phyloP scores from a whole-genome alignment of 2,329 filamentous ascomycete genomes.

The Tolypocladium pustulatum region DNA sequence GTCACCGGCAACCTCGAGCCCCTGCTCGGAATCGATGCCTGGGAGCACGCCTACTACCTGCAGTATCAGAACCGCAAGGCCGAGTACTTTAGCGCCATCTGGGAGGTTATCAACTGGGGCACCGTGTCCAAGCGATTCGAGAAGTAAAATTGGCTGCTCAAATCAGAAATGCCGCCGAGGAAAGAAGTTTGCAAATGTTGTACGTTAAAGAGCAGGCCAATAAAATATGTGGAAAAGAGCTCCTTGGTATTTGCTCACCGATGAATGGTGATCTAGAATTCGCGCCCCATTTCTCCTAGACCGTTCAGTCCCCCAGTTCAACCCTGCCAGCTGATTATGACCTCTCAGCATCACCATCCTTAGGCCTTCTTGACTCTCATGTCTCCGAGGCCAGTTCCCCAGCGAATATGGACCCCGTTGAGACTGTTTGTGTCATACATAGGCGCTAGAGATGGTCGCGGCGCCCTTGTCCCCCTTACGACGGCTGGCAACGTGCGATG shows the following conservation, averaged over 20 bases:
- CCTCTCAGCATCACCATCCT: background rate
- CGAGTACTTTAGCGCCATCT: slow-evolving; percentile 88
- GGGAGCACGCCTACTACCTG: slow-evolving; percentile 94
- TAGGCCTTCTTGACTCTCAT: background rate
- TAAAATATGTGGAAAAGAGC: slow-evolving; percentile 4
- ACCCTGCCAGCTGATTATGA: background rate
- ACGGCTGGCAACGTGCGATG: slow-evolving; percentile 15
- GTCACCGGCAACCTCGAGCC: slow-evolving; percentile 75
- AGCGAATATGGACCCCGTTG: background rate
- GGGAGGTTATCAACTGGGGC: slow-evolving; percentile 96
- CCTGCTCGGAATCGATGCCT: slow-evolving; percentile 82
- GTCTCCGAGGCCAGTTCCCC: background rate
- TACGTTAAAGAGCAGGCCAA: background rate
- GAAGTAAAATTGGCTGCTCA: slow-evolving; percentile 21
- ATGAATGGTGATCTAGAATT: background rate
- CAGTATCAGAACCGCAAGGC: slow-evolving; percentile 97
- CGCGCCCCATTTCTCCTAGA: background rate
- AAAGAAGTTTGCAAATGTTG: background rate
- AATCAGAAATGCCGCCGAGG: background rate
- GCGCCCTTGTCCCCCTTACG: slow-evolving; percentile 1
- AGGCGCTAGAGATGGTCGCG: too few species aligned
- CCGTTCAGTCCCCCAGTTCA: background rate
- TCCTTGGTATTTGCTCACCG: background rate
- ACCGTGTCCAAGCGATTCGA: slow-evolving; percentile 68
- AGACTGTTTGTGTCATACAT: background rate